Conservation (phyloP, 2,329 filamentous ascomycete genomes). For the Aaosphaeria pasadenensis region DNA sequence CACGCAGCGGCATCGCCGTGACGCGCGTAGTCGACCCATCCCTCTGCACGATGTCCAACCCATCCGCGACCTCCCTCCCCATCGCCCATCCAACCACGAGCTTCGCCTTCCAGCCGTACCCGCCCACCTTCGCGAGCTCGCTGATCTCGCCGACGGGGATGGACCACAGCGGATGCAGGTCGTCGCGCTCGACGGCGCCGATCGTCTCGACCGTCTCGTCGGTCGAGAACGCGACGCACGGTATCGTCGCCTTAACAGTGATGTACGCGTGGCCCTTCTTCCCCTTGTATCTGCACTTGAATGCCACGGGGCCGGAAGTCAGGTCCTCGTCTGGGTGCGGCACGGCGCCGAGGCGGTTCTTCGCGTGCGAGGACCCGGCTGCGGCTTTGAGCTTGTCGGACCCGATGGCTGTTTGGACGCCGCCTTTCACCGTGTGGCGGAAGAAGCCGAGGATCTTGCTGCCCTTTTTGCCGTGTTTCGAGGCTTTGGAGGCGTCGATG, state of each 20-base stretch:
- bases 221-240: slow-evolving; percentile 64
- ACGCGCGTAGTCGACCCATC: slow-evolving; percentile 58
- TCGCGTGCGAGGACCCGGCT: slow-evolving; percentile 44
- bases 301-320: slow-evolving; percentile 69
- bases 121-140: slow-evolving; percentile 76
- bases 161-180: slow-evolving; percentile 62
- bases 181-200: slow-evolving; percentile 47
- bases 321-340: slow-evolving; percentile 20
- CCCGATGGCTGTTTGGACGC: slow-evolving; percentile 68
- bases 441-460: slow-evolving; percentile 61
- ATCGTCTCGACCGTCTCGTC: slow-evolving; percentile 48
- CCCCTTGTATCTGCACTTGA: slow-evolving; percentile 68
- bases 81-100: slow-evolving; percentile 78
- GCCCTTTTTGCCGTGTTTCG: slow-evolving; percentile 48
- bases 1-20: slow-evolving; percentile 68
- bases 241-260: slow-evolving; percentile 62
- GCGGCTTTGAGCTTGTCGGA: slow-evolving; percentile 70
- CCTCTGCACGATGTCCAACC: slow-evolving; percentile 63
- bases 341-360: neutral
- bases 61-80: slow-evolving; percentile 71
- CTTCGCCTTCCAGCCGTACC: slow-evolving; percentile 81
- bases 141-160: slow-evolving; percentile 68
- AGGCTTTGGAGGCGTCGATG: slow-evolving; percentile 48
- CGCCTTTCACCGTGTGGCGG: slow-evolving; percentile 67
- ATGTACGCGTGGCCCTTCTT: slow-evolving; percentile 72